Evolutionary conservation across 371 early-diverging fungal species (phyloP).

Genomic region (Mucor velutinosus): DNA sequence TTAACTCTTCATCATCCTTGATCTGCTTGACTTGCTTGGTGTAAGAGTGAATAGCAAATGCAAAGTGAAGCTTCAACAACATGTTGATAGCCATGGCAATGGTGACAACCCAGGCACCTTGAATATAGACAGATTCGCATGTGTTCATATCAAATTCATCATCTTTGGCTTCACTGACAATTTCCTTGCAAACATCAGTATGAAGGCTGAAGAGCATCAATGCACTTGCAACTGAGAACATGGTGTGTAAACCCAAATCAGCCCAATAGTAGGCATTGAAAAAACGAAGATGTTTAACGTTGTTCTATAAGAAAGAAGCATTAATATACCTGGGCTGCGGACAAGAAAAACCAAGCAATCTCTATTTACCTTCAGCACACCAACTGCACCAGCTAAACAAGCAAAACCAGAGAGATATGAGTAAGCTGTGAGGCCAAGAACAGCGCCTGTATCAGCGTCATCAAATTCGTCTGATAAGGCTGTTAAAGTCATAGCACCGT

Average conservation of each 20-base stretch:
- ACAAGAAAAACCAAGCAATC: background rate
- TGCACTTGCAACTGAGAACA: conserved; percentile 42
- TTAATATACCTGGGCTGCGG: background rate
- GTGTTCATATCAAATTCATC: conserved; percentile 41
- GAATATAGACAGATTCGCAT: conserved; percentile 36
- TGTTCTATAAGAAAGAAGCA: conserved; percentile 28
- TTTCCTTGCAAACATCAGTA: conserved; percentile 39
- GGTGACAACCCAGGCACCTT: conserved; percentile 36
- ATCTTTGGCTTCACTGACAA: conserved; percentile 33
- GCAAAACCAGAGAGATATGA: conserved; percentile 40
- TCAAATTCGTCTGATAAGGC: conserved; percentile 34
- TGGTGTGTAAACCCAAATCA: conserved; percentile 44
- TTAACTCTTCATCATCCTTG: conserved; percentile 7
- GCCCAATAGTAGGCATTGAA: conserved; percentile 44
- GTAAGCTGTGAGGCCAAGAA: conserved; percentile 40
- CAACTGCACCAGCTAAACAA: conserved; percentile 44
- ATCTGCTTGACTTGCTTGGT: conserved; percentile 22
- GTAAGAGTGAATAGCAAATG: conserved; percentile 47
- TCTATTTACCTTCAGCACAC: conserved; percentile 42
- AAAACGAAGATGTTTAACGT: conserved; percentile 41
- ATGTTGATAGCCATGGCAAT: conserved; percentile 42
- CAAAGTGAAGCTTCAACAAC: conserved; percentile 50
- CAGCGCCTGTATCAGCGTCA: conserved; percentile 30
- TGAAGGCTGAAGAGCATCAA: conserved; percentile 37
- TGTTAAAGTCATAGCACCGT: conserved; percentile 36